phyloP scores from a whole-genome alignment of 2,329 filamentous ascomycete genomes.

The Trichophyton benhamiae region DNA sequence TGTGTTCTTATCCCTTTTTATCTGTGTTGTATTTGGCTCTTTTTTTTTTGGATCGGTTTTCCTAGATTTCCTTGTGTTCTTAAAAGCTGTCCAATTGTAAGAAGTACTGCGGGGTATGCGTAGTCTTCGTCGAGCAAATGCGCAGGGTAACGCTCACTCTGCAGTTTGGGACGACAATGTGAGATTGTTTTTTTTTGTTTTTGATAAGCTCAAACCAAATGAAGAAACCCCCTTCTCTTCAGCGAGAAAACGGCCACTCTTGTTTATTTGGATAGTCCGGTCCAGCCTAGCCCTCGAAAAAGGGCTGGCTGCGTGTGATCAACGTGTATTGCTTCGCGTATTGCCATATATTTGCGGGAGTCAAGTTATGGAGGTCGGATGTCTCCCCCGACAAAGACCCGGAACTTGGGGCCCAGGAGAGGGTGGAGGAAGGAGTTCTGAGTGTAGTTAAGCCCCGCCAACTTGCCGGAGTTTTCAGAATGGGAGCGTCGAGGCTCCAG shows the following conservation, averaged over 20 bases:
- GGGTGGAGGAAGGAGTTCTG: conserved; percentile 67
- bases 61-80: not conserved
- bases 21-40: too few species aligned
- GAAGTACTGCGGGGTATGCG: not conserved
- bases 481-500: conserved; percentile 33
- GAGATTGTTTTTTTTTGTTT: not conserved
- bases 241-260: not conserved
- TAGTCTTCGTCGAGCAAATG: not conserved
- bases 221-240: not conserved
- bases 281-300: conserved; percentile 31
- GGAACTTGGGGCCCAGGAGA: conserved; percentile 81
- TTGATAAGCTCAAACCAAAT: not conserved
- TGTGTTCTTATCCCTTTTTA: conserved; percentile 11
- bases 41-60: too few species aligned
- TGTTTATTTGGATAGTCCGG: not conserved
- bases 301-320: conserved; percentile 29
- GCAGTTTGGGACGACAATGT: not conserved
- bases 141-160: conserved; percentile 1
- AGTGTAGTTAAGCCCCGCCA: conserved; percentile 70
- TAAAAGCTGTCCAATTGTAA: not conserved
- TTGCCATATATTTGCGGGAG: conserved; percentile 23
- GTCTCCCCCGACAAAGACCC: conserved; percentile 94
- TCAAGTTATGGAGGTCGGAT: conserved; percentile 93
- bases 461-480: conserved; percentile 59
- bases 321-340: conserved; percentile 25